These are phyloP conservation scores for Cercophora newfieldiana DNA, from an alignment of 495 filamentous ascomycete species.

Conservation along the genomic window DNA sequence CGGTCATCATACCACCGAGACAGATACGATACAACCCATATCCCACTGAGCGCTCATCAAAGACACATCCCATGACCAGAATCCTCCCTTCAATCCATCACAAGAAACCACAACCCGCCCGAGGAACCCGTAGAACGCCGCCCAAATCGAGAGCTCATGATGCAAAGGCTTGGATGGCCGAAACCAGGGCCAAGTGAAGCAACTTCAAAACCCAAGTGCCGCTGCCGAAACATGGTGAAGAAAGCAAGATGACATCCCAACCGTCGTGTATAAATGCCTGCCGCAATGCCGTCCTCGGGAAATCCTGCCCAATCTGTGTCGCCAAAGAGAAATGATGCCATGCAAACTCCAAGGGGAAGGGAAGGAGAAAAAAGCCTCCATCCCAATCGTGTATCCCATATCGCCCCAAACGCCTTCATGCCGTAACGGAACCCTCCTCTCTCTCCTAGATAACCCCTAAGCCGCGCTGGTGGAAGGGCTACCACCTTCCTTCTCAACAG, in stretches of 20 bases:
- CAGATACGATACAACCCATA: neutral
- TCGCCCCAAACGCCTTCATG: neutral
- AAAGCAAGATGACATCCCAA: neutral
- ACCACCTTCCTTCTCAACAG: constrained; percentile 35
- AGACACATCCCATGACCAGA: neutral
- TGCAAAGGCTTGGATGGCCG: constrained; percentile 1
- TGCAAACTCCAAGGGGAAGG: neutral
- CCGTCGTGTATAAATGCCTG: neutral
- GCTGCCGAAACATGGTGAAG: neutral
- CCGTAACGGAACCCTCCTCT: neutral
- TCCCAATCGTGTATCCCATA: neutral
- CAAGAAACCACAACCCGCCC: neutral
- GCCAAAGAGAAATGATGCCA: neutral
- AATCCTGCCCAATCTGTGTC: constrained; percentile 1
- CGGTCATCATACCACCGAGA: neutral
- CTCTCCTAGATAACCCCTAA: neutral
- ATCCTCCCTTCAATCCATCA: neutral
- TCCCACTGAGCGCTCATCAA: neutral
- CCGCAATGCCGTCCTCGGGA: neutral
- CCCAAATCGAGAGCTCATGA: too few species aligned
- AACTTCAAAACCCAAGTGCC: neutral
- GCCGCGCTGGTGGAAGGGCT: neutral
- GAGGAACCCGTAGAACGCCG: neutral
- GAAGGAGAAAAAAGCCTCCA: neutral
- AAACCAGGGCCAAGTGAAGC: constrained; percentile 2